Conservation (phyloP, 768 basidiomycete genomes). For the Tremella yokohamensis region DNA sequence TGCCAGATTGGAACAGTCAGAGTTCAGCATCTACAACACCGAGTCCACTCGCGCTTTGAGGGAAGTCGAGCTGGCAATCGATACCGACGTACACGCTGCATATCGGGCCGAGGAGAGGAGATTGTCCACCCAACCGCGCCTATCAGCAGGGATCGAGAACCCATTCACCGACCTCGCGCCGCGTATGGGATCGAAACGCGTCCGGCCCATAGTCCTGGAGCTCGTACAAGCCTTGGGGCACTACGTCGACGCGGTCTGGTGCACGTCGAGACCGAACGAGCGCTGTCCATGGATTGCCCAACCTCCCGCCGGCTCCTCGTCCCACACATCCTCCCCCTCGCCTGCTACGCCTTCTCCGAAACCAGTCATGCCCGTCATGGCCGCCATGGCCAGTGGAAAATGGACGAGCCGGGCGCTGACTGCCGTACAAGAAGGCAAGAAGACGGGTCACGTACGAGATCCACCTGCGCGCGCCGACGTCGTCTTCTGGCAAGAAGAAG, state of each 20-base stretch:
- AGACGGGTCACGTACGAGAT: constrained; percentile 18
- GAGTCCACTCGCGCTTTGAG: constrained; percentile 33
- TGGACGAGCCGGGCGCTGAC: constrained; percentile 33
- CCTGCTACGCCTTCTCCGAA: constrained; percentile 2
- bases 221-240: constrained; percentile 39
- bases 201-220: constrained; percentile 39
- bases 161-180: constrained; percentile 32
- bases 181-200: constrained; percentile 27
- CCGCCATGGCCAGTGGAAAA: too few species aligned
- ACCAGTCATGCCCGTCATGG: background rate
- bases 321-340: background rate
- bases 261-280: constrained; percentile 11
- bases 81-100: constrained; percentile 20
- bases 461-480: constrained; percentile 22
- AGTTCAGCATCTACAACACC: constrained; percentile 22
- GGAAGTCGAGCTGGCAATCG: constrained; percentile 40
- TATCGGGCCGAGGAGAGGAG: constrained; percentile 11
- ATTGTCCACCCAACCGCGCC: constrained; percentile 26
- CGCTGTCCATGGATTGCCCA: constrained; percentile 30
- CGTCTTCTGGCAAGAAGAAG: constrained; percentile 36
- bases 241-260: constrained; percentile 40
- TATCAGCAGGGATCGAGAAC: constrained; percentile 26
- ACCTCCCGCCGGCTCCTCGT: background rate
- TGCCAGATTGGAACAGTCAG: background rate
- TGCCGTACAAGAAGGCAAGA: constrained; percentile 31